Percentiles rank a stretch among this genome's conserved stretches.
Evolutionary conservation across 257 asterid species (phyloP).

Genomic region (Scutellaria minor): DNA sequence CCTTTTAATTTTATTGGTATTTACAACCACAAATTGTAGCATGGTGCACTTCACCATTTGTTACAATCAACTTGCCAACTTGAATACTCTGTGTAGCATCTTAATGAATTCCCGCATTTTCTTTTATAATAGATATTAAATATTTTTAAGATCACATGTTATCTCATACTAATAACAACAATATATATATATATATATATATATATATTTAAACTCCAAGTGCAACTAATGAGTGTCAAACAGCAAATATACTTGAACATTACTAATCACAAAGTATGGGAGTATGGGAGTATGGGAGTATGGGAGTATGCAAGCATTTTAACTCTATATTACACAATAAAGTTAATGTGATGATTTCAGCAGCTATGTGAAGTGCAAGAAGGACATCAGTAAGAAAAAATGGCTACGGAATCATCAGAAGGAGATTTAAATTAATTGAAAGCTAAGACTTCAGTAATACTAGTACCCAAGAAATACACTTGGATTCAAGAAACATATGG

Average conservation of each 20-base stretch:
- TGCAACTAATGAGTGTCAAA: neutral
- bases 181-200: no score
- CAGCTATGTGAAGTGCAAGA: conserved; percentile 6
- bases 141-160: no score
- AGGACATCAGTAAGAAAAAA: neutral
- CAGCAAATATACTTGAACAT: neutral
- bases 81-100: no score
- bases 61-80: no score
- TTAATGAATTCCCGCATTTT: no score
- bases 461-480: conserved; percentile 4
- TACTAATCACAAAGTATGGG: neutral
- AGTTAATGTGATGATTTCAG: neutral
- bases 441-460: neutral
- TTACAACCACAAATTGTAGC: no score
- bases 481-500: neutral
- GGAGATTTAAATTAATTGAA: neutral
- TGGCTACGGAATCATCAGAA: neutral
- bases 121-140: no score
- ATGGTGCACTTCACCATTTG: no score
- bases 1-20: no score
- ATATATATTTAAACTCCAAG: neutral
- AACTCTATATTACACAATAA: neutral
- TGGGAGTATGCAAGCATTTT: neutral
- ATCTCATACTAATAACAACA: no score
- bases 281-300: neutral